Evolutionary conservation across 1,284 basidiomycete genomes (phyloP), one percentile per base, ranked within the genome.

Genomic region (Ustilago nuda): DNA sequence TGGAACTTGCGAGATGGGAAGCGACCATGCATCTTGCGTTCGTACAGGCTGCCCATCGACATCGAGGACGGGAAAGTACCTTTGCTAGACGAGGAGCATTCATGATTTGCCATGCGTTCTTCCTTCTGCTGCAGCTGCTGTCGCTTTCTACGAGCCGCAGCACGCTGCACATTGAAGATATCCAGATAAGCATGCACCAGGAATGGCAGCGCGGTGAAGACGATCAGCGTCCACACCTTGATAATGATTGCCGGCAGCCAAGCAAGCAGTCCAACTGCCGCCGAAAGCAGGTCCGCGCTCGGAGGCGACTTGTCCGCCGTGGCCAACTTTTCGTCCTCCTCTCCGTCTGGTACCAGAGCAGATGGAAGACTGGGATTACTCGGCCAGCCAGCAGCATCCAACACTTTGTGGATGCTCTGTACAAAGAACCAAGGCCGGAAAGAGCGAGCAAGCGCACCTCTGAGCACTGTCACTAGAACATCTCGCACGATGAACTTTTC

Each of bases 401-500:
- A 59, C 9, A 48, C 63, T 54, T 72, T 78, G 66, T 78, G 59
- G 0, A 76, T 36, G 50, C 72, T 78, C 67, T 76, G 76, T 9
- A 72, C 70, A 33, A 78, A 60, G 51, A 78, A 78, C 72, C 76
- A 78, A 2, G 76, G 76, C 9, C 76, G 66, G 19, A 57, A 66
- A 0, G 68, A 67, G 9, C 66, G 66, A 32, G 63, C 69, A 2
- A 78, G 60, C 27, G 61, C 65, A 13, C 68, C 72, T 53, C 76
- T 46, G 11, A 76, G 70, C 32, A 76, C 76, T 4, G 66, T 67
- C 32, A 76, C 74, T 12, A 73, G 53, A 15, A 78, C 76, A 56
- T 78, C 76, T 19, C 76, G 69, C 4, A 75, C 66, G 35, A 78
- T 72, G 56, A 72, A 76, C 54, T 63, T 72, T 54, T 78, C 72